Evolutionary conservation across 2,329 filamentous ascomycete species (phyloP), one percentile per base, ranked within the genome.

Genomic region (Talaromyces verruculosus): DNA sequence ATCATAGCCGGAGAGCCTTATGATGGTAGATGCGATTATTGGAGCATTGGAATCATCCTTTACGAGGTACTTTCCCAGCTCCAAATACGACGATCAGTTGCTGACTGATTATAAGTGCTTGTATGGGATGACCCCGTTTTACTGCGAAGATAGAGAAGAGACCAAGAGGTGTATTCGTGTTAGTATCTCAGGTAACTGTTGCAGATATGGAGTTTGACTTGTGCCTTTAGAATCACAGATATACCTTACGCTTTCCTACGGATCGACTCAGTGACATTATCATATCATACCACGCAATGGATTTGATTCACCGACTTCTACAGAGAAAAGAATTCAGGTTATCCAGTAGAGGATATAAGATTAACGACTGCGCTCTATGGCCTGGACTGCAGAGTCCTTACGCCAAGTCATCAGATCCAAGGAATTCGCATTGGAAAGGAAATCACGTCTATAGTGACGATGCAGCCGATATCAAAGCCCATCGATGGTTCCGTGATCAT

Each of bases 11-110:
- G 93, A 33, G 86, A 92, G 59, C 81, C 85, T 43, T 98, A 98
- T 76, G 95, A 98, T 78, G 94, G 91, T 35, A 86, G 94, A 73
- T 98, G 94, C 79, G 94, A 98, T 79, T 98, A 87, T 92, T 98
- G 91, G 94, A 97, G 93, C 79, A 87, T 98, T 71, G 94, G 93
- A 63, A 88, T 98, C 74, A 97, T 98, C 74, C 79, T 98, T 65
- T 98, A 92, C 73, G 94, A 98, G 78, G 86, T 85, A 71, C 74
- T 15, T n/a, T 11, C 6, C 39, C 5, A 35, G 45, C 8, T 43
- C 17, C 7, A 1, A 28, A 1, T 13, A 19, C 5, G 25, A 1
- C 10, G 30, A 15, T 43, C 28, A 5, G 30, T 15, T 13, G 3
- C 60, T 35, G 41, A 47, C 37, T 51, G 30, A 41, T n/a, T 22